These are phyloP conservation scores for Ceratocystis harringtonii DNA, from an alignment of 2,329 filamentous ascomycete species.

Conservation along the genomic window DNA sequence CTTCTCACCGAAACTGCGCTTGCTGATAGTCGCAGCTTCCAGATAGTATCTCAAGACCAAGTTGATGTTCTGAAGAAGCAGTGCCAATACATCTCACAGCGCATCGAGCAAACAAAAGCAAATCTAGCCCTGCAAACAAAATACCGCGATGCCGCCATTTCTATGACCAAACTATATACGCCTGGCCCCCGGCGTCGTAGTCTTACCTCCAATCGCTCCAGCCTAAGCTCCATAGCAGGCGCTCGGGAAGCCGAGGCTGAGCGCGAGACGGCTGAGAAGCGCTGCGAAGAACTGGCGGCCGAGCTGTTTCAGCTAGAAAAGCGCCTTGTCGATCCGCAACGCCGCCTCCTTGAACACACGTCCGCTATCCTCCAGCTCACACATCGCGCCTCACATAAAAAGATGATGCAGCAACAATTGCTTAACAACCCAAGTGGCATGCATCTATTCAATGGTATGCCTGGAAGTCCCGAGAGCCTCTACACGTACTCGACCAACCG, in stretches of 20 bases:
- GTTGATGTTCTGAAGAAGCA: constrained; percentile 87
- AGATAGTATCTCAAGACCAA: constrained; percentile 80
- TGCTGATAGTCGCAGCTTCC: constrained; percentile 69
- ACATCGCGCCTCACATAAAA: constrained; percentile 57
- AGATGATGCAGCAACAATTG: constrained; percentile 19
- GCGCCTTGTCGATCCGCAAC: constrained; percentile 57
- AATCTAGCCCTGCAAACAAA: constrained; percentile 85
- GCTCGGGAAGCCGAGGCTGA: constrained; percentile 56
- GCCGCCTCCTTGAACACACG: constrained; percentile 71
- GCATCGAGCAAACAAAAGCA: constrained; percentile 67
- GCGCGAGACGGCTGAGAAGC: constrained; percentile 55
- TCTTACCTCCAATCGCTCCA: constrained; percentile 36
- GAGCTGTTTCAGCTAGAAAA: constrained; percentile 72
- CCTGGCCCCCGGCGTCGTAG: constrained; percentile 39
- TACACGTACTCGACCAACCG: constrained; percentile 51
- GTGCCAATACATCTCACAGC: constrained; percentile 51
- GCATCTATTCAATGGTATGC: constrained; percentile 40
- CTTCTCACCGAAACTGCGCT: constrained; percentile 87
- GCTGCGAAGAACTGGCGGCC: constrained; percentile 70
- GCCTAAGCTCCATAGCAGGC: constrained; percentile 28
- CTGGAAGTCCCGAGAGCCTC: constrained; percentile 62
- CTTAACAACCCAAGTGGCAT: constrained; percentile 25
- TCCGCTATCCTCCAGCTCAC: constrained; percentile 84
- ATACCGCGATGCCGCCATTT: constrained; percentile 81
- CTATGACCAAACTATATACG: constrained; percentile 66